Base-by-base conservation (phyloP, 2,329 filamentous ascomycete genomes). In the Aspergillus sp. region DNA sequence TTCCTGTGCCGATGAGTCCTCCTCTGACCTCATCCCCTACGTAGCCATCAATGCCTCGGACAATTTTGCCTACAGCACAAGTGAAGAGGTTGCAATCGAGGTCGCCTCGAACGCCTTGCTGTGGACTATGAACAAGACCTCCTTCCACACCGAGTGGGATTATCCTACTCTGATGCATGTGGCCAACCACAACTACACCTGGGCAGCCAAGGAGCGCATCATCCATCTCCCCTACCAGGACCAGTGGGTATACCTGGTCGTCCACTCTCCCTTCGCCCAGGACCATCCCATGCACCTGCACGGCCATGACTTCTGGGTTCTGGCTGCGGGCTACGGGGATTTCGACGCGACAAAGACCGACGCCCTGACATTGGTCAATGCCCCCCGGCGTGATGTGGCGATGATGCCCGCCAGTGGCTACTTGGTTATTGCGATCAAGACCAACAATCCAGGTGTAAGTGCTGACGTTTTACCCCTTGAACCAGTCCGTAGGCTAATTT, bases 251-350 rank as follows among this genome's bases (percentile, higher is more conserved):
- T 75, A 74, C 64, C 73, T 74, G 67, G 68, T 77, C 11, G 68
- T 77, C 27, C 41, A 21, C 17, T 44, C 41, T 4, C 41, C 41
- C 2, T 44, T 44, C 17, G 41, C 41, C 3, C 41, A 44, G 19
- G 41, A 44, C 41, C 77, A 80, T 58, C 77, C 77, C 0, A 75
- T 82, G 58, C 80, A 82, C 68, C 70, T 82, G 3, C 80, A 82
- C 69, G 80, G 80, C 4, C 80, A 82, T 64, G 78, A 82, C 62
- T 81, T 81, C 65, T 77, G 69, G 64, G 64, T 82, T 32, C 66
- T 82, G 5, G 70, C 74, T 23, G 62, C 84, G 65, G 82, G 83
- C 1, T 58, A 69, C 3, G 81, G 82, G 2, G 53, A 44, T 56
- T 51, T 51, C 27, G 49, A 64, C 23, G 47, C 54, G 11, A 15